A percentile compares a stretch with the other conserved stretches of the same genome.
phyloP scores from a whole-genome alignment of 1,284 basidiomycete species.

The Malassezia arunalokei region DNA sequence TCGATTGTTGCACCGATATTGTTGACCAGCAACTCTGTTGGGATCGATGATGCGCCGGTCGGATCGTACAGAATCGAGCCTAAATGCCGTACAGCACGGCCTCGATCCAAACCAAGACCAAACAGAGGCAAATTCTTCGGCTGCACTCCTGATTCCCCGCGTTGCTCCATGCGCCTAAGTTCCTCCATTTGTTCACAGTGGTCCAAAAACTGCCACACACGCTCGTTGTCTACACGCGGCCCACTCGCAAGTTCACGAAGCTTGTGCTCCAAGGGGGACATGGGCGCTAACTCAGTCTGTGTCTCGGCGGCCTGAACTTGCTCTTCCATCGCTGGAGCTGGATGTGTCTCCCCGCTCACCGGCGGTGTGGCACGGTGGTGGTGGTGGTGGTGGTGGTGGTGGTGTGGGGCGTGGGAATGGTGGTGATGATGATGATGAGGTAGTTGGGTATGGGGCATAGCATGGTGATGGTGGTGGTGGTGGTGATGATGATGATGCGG shows the following conservation, averaged over 20 bases:
- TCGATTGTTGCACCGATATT: constrained; percentile 43
- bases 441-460: not conserved
- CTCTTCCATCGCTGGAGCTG: not conserved
- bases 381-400: constrained; percentile 14
- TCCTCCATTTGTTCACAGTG: constrained; percentile 33
- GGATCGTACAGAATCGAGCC: constrained; percentile 40
- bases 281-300: not conserved
- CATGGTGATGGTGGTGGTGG: not conserved
- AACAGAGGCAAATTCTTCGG: constrained; percentile 1
- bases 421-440: constrained; percentile 5
- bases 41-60: constrained; percentile 28
- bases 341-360: not conserved
- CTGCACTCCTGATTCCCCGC: not conserved
- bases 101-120: constrained; percentile 32
- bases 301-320: not conserved
- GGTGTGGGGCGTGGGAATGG: constrained; percentile 8
- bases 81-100: constrained; percentile 33
- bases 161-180: constrained; percentile 14
- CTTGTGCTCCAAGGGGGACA: constrained; percentile 7
- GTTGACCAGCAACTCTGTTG: constrained; percentile 34
- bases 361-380: not conserved
- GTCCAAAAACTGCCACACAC: constrained; percentile 41
- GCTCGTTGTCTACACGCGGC: constrained; percentile 39
- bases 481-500: constrained; percentile 1
- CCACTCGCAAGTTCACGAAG: constrained; percentile 25